These are phyloP conservation scores for Ceriops decandra DNA, from an alignment of 345 rosid species.

Conservation along the genomic window DNA sequence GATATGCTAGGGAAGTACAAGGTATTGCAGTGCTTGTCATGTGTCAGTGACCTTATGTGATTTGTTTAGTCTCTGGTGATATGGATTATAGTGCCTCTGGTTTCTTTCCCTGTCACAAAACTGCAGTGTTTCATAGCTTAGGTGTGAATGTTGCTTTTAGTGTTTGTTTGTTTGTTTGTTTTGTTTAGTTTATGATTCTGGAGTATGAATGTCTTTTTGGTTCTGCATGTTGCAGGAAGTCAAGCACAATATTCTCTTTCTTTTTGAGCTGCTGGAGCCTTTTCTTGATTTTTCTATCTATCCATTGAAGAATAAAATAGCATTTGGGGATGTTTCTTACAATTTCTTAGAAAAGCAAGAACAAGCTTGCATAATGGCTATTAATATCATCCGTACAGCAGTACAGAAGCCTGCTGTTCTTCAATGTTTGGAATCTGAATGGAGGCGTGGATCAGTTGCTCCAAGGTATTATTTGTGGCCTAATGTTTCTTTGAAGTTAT, in stretches of 20 bases:
- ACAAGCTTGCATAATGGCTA: constrained; percentile 49
- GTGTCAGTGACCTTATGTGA: not conserved
- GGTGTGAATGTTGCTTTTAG: not conserved
- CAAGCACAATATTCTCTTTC: constrained; percentile 75
- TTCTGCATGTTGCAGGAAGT: constrained; percentile 51
- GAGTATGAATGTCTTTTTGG: not conserved
- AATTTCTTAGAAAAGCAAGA: constrained; percentile 54
- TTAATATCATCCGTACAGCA: constrained; percentile 66
- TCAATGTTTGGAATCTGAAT: constrained; percentile 73
- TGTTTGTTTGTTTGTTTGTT: not conserved
- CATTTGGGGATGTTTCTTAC: constrained; percentile 54
- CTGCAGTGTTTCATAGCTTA: not conserved
- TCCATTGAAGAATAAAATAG: constrained; percentile 46
- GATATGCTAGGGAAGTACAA: constrained; percentile 69
- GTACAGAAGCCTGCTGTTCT: constrained; percentile 68
- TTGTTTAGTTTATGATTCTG: not conserved
- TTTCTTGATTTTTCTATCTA: constrained; percentile 67
- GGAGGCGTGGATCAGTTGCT: constrained; percentile 75
- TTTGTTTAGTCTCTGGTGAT: not conserved
- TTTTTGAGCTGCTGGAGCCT: constrained; percentile 81
- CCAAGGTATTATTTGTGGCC: constrained; percentile 53
- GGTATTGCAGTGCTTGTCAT: constrained; percentile 30
- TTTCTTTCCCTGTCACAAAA: not conserved
- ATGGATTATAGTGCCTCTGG: constrained; percentile 1
- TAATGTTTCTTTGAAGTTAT: constrained; percentile 8